Base-by-base conservation (phyloP, 1,284 basidiomycete genomes). In the Xanthoconium separans region DNA sequence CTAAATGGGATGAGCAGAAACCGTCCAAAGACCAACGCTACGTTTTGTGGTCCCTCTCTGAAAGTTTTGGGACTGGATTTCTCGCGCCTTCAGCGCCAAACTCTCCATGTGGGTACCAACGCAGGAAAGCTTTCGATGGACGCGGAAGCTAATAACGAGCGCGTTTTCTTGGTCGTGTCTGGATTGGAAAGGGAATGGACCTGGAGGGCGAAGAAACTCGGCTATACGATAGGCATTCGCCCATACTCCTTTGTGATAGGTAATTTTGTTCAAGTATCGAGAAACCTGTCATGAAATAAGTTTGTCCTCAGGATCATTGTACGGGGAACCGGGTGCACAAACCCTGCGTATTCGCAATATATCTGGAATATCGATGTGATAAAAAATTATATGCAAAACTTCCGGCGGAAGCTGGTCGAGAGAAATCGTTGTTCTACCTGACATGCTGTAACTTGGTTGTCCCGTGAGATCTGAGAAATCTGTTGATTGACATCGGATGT, bases 151-250 rank as follows among this genome's bases (percentile, higher is more conserved):
- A 6, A 42, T 8, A 5, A 62, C 24, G 18, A 64, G 51, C 0
- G 42, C 36, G 0, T 36, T 39, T 47, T 62, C 64, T 12, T 65
- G 43, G 18, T 64, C 56, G 44, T 27, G 29, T 7, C 44, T 42
- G 4, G 59, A 53, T 6, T 62, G 61, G 3, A 44, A 59, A 10
- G 31, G 48, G 16, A 64, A 65, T 11, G 61, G 61, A 0, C 64
- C 64, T 0, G 61, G 61, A 30, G 59, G 61, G 36, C 41, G 37
- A 50, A 65, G 24, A 13, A 62, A 63, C 4, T 53, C 4, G 44
- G 53, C 42, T 13, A 15, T 49, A 40, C 53, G 59, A 52, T 66
- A 64, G 3, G 44, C 56, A 10, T 52, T 33, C 6, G 43, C 50
- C 64, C 64, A 62, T 22, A 66, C 20, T 12, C 44, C 39, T 36